These are phyloP conservation scores for Orbilia ellipsospora DNA, from an alignment of 2,329 filamentous ascomycete species.

Conservation along the genomic window DNA sequence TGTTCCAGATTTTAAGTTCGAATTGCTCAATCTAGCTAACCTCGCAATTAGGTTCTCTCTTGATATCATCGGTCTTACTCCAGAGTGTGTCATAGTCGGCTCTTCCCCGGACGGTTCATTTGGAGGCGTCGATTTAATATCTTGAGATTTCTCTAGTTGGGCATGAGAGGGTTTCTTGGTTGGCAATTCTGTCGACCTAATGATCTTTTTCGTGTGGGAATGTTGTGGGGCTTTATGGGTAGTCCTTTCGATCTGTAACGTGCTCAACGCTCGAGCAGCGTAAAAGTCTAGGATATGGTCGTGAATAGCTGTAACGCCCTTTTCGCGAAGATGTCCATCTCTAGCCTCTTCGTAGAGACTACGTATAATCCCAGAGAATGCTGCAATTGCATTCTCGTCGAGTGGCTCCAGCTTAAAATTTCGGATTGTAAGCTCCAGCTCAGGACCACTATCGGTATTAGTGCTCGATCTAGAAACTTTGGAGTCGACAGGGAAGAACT, in stretches of 20 bases:
- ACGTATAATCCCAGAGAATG: conserved; percentile 33
- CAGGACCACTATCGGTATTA: not conserved
- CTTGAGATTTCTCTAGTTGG: not conserved
- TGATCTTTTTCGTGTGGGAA: too few species aligned
- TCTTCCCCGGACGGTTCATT: not conserved
- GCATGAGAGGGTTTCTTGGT: not conserved
- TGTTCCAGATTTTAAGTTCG: not conserved
- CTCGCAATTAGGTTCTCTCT: not conserved
- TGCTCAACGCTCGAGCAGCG: conserved; percentile 13
- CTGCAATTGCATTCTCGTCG: conserved; percentile 1
- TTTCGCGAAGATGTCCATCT: not conserved
- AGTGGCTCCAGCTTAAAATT: conserved; percentile 11
- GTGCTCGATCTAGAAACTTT: not conserved
- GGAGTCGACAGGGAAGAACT: conserved; percentile 13
- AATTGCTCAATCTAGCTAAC: not conserved
- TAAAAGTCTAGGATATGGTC: conserved; percentile 44
- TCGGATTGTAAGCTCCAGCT: conserved; percentile 14
- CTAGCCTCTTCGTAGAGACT: conserved; percentile 22
- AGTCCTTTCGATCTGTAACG: not conserved
- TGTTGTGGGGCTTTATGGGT: too few species aligned
- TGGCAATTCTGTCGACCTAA: not conserved
- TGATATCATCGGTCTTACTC: not conserved
- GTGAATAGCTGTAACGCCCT: not conserved
- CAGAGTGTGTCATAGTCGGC: conserved; percentile 1
- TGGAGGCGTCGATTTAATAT: not conserved